Conservation (phyloP, 495 filamentous ascomycete genomes). For the Bacidia rubella region DNA sequence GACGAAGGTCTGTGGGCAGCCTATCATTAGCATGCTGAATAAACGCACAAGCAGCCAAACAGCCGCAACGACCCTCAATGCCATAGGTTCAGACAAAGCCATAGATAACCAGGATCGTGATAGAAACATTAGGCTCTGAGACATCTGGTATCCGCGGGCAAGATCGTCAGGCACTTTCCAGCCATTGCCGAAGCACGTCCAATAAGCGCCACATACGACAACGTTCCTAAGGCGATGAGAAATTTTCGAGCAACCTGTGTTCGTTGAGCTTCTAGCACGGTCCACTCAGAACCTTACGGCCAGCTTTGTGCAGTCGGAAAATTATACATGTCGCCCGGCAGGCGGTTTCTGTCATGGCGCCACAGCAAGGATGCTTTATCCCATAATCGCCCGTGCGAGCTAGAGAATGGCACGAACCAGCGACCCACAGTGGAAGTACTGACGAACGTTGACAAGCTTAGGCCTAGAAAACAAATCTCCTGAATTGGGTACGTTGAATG, state of each 20-base stretch:
- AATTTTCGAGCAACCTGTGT: neutral
- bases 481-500: neutral
- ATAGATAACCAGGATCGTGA: neutral
- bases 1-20: neutral
- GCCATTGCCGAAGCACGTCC: neutral
- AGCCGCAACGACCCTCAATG: neutral
- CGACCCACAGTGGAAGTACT: neutral
- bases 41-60: neutral
- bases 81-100: neutral
- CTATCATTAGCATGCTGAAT: neutral
- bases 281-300: neutral
- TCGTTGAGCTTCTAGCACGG: neutral
- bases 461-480: neutral
- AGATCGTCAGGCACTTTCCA: neutral
- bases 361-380: neutral
- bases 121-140: neutral
- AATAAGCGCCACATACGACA: neutral
- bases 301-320: neutral
- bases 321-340: neutral
- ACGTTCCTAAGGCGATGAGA: neutral
- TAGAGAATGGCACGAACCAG: neutral
- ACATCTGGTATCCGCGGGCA: neutral
- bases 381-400: neutral
- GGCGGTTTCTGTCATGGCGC: neutral
- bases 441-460: neutral